These are phyloP conservation scores for Phialemoniopsis sp. DNA, from an alignment of 2,329 filamentous ascomycete species.

Conservation along the genomic window DNA sequence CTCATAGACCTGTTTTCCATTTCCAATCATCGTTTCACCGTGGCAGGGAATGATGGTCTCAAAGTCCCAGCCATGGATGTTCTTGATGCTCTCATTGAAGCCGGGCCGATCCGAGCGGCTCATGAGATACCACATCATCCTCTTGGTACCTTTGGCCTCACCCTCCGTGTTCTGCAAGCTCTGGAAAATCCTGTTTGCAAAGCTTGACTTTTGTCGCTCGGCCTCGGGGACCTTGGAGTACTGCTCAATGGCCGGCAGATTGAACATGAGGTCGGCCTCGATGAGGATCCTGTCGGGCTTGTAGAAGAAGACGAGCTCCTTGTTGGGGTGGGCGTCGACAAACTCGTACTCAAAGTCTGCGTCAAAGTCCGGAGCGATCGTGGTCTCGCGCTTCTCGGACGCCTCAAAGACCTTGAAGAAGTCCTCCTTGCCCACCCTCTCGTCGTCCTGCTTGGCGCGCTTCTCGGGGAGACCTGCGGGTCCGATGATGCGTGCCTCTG, in stretches of 20 bases:
- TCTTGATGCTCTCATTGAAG: slow-evolving; percentile 65
- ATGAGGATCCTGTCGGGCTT: slow-evolving; percentile 76
- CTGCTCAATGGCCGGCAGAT: slow-evolving; percentile 83
- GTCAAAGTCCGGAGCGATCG: slow-evolving; percentile 75
- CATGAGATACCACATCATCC: slow-evolving; percentile 76
- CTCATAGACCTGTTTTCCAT: slow-evolving; percentile 70
- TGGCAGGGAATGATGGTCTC: slow-evolving; percentile 85
- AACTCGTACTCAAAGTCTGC: slow-evolving; percentile 83
- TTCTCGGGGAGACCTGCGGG: slow-evolving; percentile 83
- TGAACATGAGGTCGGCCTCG: slow-evolving; percentile 88
- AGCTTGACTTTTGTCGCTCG: slow-evolving; percentile 27
- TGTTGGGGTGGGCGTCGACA: slow-evolving; percentile 74
- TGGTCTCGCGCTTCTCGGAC: slow-evolving; percentile 42
- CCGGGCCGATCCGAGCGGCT: slow-evolving; percentile 56
- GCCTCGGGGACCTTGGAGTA: slow-evolving; percentile 58
- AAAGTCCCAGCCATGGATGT: slow-evolving; percentile 80
- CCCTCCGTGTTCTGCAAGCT: slow-evolving; percentile 59
- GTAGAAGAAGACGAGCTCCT: slow-evolving; percentile 85
- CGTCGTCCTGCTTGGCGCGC: slow-evolving; percentile 55
- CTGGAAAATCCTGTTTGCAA: slow-evolving; percentile 38
- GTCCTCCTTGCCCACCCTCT: slow-evolving; percentile 46
- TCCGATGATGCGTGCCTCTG: slow-evolving; percentile 74
- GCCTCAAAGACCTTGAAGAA: slow-evolving; percentile 67
- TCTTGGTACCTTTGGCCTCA: slow-evolving; percentile 69
- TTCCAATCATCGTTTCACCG: slow-evolving; percentile 77